These are phyloP conservation scores for Tricharina praecox DNA, from an alignment of 495 filamentous ascomycete genomes.

Conservation along the genomic window DNA sequence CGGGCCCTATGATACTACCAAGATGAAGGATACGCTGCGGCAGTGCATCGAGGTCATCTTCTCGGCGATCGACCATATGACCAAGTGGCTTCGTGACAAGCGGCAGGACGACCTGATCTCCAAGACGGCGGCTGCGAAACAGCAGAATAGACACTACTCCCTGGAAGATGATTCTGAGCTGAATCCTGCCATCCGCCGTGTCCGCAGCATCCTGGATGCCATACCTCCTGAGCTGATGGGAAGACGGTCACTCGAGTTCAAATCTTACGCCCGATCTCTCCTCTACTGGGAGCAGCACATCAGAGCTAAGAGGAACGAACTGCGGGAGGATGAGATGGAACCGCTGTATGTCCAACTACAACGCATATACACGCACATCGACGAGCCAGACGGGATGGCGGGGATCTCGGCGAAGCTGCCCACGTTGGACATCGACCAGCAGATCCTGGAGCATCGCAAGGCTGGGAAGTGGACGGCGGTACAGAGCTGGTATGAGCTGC, in stretches of 20 bases:
- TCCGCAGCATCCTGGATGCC: slow-evolving; percentile 44
- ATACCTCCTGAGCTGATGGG: slow-evolving; percentile 80
- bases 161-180: slow-evolving; percentile 27
- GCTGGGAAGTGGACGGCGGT: slow-evolving; percentile 95
- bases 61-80: slow-evolving; percentile 74
- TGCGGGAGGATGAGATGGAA: slow-evolving; percentile 34
- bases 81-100: slow-evolving; percentile 71
- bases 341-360: slow-evolving; percentile 60
- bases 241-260: slow-evolving; percentile 70
- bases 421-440: slow-evolving; percentile 71
- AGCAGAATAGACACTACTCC: slow-evolving; percentile 25
- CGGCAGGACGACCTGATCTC: slow-evolving; percentile 32
- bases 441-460: slow-evolving; percentile 78
- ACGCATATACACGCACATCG: slow-evolving; percentile 87
- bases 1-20: slow-evolving; percentile 25
- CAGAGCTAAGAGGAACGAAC: slow-evolving; percentile 34
- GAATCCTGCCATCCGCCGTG: slow-evolving; percentile 33
- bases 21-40: slow-evolving; percentile 37
- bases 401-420: slow-evolving; percentile 76
- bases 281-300: slow-evolving; percentile 92
- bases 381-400: slow-evolving; percentile 91
- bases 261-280: slow-evolving; percentile 76
- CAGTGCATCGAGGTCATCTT: slow-evolving; percentile 82
- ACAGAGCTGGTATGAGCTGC: slow-evolving; percentile 92
- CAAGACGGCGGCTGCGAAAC: slow-evolving; percentile 19